Conservation (phyloP, 768 basidiomycete species). For the Tulasnella sp. region DNA sequence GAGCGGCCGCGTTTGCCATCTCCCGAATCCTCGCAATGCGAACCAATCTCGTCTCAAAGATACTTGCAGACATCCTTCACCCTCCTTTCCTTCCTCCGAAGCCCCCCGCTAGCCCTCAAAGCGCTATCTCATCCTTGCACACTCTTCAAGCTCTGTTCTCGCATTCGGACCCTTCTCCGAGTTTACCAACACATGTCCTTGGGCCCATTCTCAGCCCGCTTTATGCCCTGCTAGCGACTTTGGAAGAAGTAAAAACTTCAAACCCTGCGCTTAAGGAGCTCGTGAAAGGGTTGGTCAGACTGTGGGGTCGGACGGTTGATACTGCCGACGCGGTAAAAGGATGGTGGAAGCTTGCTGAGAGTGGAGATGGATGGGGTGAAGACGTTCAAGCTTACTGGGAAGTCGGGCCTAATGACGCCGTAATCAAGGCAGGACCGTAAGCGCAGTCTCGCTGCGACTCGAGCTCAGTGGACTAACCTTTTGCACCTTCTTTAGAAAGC, state of each 20-base stretch:
- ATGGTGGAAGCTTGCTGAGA: slow-evolving; percentile 46
- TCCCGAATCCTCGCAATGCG: slow-evolving; percentile 46
- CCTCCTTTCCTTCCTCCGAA: slow-evolving; percentile 22
- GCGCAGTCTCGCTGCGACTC: slow-evolving; percentile 31
- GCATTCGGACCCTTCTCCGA: slow-evolving; percentile 71
- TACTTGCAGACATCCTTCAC: slow-evolving; percentile 23
- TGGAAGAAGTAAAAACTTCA: slow-evolving; percentile 43
- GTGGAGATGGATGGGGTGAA: slow-evolving; percentile 20
- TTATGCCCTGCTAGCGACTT: slow-evolving; percentile 48
- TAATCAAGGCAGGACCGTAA: slow-evolving; percentile 24
- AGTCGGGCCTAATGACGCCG: slow-evolving; percentile 42
- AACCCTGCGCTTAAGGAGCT: slow-evolving; percentile 54
- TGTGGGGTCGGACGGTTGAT: slow-evolving; percentile 64
- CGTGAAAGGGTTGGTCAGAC: slow-evolving; percentile 46
- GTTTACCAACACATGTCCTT: slow-evolving; percentile 47
- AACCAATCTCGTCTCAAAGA: background rate
- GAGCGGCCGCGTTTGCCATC: slow-evolving; percentile 56
- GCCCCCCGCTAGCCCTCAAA: background rate
- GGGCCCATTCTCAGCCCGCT: slow-evolving; percentile 57
- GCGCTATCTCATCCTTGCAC: slow-evolving; percentile 28
- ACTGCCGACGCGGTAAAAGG: slow-evolving; percentile 39
- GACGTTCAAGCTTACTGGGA: slow-evolving; percentile 44
- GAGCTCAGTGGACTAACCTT: no score
- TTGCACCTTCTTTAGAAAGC: no score
- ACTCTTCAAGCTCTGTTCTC: slow-evolving; percentile 51